Conservation (phyloP, 345 rosid species). For the Gossypium australe region DNA sequence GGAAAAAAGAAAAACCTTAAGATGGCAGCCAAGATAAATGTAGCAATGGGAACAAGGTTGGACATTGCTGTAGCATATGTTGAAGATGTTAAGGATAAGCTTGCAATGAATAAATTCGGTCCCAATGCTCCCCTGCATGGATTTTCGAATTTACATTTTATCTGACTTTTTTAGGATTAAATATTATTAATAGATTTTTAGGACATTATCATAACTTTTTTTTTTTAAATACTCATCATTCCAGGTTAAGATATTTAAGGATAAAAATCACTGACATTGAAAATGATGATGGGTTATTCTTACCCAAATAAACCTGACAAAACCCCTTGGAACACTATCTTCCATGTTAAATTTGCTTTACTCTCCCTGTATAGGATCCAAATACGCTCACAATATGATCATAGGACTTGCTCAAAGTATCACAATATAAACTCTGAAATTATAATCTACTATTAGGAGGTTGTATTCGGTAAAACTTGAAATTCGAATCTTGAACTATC, state of each 20-base stretch:
- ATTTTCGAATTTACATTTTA: background rate
- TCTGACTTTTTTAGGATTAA: background rate
- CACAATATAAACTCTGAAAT: background rate
- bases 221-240: too few species aligned
- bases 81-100: slow-evolving; percentile 6
- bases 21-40: background rate
- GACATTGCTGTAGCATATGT: background rate
- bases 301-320: background rate
- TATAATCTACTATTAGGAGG: background rate
- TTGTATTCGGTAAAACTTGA: background rate
- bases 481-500: too few species aligned
- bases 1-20: background rate
- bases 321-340: background rate
- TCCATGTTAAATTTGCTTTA: background rate
- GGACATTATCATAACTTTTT: too few species aligned
- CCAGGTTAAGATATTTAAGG: too few species aligned
- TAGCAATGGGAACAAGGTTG: slow-evolving; percentile 1
- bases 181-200: background rate
- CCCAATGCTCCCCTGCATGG: background rate
- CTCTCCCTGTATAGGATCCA: background rate
- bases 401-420: background rate
- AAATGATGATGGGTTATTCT: background rate
- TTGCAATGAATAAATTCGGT: slow-evolving; percentile 5
- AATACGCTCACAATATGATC: background rate
- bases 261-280: background rate